Percentiles rank a stretch among this genome's conserved stretches.
phyloP scores from a whole-genome alignment of 805 yeast species.

The Sungouiozyma ichnusensis region DNA sequence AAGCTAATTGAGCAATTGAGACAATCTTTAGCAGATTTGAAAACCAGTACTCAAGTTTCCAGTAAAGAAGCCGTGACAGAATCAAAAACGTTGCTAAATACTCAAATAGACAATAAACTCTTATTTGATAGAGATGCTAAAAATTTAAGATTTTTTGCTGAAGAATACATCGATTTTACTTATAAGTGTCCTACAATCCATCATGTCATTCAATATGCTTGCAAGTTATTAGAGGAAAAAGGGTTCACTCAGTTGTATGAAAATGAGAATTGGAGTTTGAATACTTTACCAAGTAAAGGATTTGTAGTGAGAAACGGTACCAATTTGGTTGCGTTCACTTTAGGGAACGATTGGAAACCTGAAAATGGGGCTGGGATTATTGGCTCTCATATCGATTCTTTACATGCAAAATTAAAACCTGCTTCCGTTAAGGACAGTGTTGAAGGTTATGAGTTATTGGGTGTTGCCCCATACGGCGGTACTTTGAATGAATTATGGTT shows the following conservation, averaged over 20 bases:
- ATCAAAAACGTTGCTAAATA: too few species aligned
- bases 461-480: constrained; percentile 80
- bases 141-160: constrained; percentile 24
- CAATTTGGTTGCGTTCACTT: constrained; percentile 54
- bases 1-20: not conserved
- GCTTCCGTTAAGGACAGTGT: constrained; percentile 46
- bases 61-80: constrained; percentile 1
- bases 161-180: constrained; percentile 62
- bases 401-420: constrained; percentile 64
- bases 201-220: constrained; percentile 53
- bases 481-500: constrained; percentile 58
- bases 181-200: constrained; percentile 62
- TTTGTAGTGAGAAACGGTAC: constrained; percentile 63
- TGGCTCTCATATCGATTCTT: constrained; percentile 69
- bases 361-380: constrained; percentile 57
- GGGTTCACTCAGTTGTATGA: constrained; percentile 64
- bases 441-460: constrained; percentile 69
- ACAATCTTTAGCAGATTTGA: not conserved
- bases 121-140: too few species aligned
- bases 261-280: constrained; percentile 33
- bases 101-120: too few species aligned
- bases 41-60: too few species aligned
- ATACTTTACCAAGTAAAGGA: constrained; percentile 40
- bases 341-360: constrained; percentile 59
- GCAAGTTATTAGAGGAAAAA: constrained; percentile 37